A percentile compares a stretch with the other conserved stretches of the same genome.
phyloP scores from a whole-genome alignment of 768 basidiomycete species.

The Mycena chlorophos region DNA sequence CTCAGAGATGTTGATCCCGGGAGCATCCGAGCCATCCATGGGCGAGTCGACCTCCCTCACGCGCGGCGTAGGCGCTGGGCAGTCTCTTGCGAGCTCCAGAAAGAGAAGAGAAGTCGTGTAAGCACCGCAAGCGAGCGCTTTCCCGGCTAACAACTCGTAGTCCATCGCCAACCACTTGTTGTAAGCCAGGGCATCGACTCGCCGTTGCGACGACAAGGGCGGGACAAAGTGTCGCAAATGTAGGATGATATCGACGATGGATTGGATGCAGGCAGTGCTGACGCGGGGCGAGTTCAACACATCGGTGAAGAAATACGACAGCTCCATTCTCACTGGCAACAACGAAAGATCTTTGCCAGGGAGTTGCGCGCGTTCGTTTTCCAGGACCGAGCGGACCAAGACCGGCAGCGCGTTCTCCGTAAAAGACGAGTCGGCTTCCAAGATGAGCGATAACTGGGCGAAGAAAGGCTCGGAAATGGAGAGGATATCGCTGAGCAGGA shows the following conservation, averaged over 20 bases:
- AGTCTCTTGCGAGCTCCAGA: slow-evolving; percentile 74
- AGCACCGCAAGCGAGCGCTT: slow-evolving; percentile 75
- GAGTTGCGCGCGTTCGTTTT: slow-evolving; percentile 25
- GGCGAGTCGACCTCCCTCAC: no score
- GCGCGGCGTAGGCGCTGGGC: no score
- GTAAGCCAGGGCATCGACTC: slow-evolving; percentile 46
- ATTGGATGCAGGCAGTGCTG: slow-evolving; percentile 46
- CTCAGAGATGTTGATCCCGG: no score
- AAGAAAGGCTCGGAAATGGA: slow-evolving; percentile 61
- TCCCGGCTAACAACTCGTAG: slow-evolving; percentile 66
- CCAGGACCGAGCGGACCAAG: slow-evolving; percentile 70
- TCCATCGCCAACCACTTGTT: slow-evolving; percentile 85
- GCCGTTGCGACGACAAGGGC: slow-evolving; percentile 26
- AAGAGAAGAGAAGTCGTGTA: slow-evolving; percentile 91
- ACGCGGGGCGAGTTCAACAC: slow-evolving; percentile 46
- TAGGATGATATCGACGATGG: slow-evolving; percentile 73
- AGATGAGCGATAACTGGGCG: slow-evolving; percentile 60
- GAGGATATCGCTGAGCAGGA: slow-evolving; percentile 60
- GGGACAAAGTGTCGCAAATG: slow-evolving; percentile 74
- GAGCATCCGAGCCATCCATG: no score
- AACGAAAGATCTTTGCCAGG: slow-evolving; percentile 22
- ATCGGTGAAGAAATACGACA: slow-evolving; percentile 59
- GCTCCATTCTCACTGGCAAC: slow-evolving; percentile 28
- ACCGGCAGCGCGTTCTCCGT: slow-evolving; percentile 71
- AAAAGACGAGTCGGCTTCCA: slow-evolving; percentile 55